Base-by-base conservation (phyloP, 306 rosid genomes). In the Trifolium fragiferum region DNA sequence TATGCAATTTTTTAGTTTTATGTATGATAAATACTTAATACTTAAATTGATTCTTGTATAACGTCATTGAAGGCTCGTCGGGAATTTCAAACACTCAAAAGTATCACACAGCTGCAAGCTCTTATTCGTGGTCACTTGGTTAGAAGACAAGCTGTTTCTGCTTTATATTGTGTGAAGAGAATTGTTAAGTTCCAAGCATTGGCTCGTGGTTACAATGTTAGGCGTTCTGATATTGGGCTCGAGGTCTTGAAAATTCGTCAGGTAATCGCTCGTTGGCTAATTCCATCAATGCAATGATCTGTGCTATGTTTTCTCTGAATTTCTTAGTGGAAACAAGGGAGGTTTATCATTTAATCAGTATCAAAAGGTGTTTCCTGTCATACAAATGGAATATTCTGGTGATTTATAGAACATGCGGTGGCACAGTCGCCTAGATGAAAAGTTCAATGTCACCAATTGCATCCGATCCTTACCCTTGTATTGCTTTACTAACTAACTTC, bases 141-240 rank as follows among this genome's bases (percentile, higher is more conserved):
- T 69, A 83, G 88, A 71, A 88, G 90, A 73, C 88, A 88, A 71
- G 92, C 90, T 33, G 72, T 83, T 78, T 63, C 90, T 68, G 85
- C 92, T 50, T 78, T 88, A 23, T 68, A 70, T 85, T 82, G 87
- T 69, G 77, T 85, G 81, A 76, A 74, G 80, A 80, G 88, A 74
- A 82, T 89, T 53, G 83, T 80, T 69, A 79, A 83, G 71, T 33
- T 83, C 27, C 92, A 85, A 80, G 88, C 88, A 21, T 19, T 59
- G 67, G 79, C 73, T 78, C 85, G 87, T n/a, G 94, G 91, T 59
- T 66, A 43, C 73, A 80, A 55, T 44, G 89, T 82, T 82, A 72
- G 91, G 35, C 68, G 58, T 67, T 83, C 89, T 63, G 88, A 76
- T 46, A 67, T 76, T 64, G 89, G 86, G 47, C 41, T 71, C 47